Base-by-base conservation (phyloP, 164 flowering plant species). In the Cinnamomum micranthum region DNA sequence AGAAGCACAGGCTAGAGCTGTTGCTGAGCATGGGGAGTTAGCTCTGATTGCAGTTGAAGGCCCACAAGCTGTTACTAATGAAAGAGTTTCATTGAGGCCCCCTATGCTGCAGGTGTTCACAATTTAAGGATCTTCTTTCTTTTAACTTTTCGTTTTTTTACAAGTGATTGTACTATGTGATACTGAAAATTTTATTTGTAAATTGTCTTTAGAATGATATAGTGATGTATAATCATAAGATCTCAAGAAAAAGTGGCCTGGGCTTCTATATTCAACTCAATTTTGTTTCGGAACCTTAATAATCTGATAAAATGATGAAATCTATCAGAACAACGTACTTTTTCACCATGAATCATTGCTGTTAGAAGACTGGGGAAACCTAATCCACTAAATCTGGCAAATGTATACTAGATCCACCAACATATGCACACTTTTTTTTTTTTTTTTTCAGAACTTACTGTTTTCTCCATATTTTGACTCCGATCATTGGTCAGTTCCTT, bases 1-100 rank as follows among this genome's bases (percentile, higher is more conserved):
- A 76, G 99, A 88, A 81, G 91, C 88, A 58, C 96, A 89, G 62
- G 84, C 91, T 73, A 92, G 88, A 84, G 92, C 97, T 74, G 86
- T 95, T 71, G 89, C 90, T 64, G 97, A 89, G 87, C 99, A 93
- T 88, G 99, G 99, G 77, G 99, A 91, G 41, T 88, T 95, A 67
- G 98, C 99, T 59, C 80, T 95, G 33, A 93, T 95, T 66, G 28
- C 95, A 15, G 98, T 95, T 47, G 98, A 93, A 22, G 90, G 88
- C 78, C 90, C 92, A 47, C 88, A 89, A 83, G 55, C 76, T 79
- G 80, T 73, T 79, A n/a, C 85, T 35, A 85, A 90, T 71, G 98
- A 93, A 83, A 88, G 95, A 81, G 82, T 86, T 70, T 55, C 86
- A 50, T 79, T 95, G 83, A 90, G 99, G 82, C 95, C 97, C 28